Evolutionary conservation across 2,329 filamentous ascomycete genomes (phyloP).

Genomic region (Elsinoe perseae): DNA sequence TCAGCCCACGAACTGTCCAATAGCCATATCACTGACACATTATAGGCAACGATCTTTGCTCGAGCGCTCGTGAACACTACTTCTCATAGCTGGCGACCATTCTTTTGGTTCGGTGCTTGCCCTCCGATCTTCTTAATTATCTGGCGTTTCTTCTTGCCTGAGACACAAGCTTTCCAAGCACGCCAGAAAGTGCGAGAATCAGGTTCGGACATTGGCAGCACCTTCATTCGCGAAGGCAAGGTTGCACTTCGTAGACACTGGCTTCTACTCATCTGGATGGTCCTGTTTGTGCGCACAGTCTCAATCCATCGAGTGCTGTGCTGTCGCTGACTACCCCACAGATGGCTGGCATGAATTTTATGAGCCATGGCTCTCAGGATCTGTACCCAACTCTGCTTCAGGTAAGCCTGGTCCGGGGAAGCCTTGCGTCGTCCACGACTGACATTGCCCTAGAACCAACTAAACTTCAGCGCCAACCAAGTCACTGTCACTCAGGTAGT

Average conservation of each 20-base stretch:
- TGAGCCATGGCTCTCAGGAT: slow-evolving; percentile 33
- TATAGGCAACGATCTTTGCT: slow-evolving; percentile 43
- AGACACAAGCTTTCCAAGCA: slow-evolving; percentile 63
- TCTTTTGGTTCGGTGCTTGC: slow-evolving; percentile 82
- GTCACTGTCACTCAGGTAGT: slow-evolving; percentile 39
- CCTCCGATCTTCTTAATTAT: slow-evolving; percentile 70
- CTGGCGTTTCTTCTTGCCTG: slow-evolving; percentile 65
- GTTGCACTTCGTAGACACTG: slow-evolving; percentile 69
- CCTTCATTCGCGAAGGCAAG: slow-evolving; percentile 67
- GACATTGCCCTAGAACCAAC: slow-evolving; percentile 39
- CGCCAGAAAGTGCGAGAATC: slow-evolving; percentile 52
- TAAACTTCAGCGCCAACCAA: slow-evolving; percentile 39
- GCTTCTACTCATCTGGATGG: slow-evolving; percentile 67
- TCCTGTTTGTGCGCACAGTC: slow-evolving; percentile 59
- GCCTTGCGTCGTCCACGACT: slow-evolving; percentile 36
- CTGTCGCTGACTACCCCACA: slow-evolving; percentile 20
- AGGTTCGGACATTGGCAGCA: slow-evolving; percentile 49
- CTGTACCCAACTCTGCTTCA: slow-evolving; percentile 35
- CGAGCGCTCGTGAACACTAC: slow-evolving; percentile 63
- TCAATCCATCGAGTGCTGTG: slow-evolving; percentile 20
- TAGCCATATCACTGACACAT: not conserved
- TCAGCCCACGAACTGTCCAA: not conserved
- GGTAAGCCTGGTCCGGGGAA: slow-evolving; percentile 45
- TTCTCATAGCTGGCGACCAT: slow-evolving; percentile 66
- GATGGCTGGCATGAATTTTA: slow-evolving; percentile 33